phyloP scores from a whole-genome alignment of 768 basidiomycete genomes.

The Erythrobasidium yunnanense region DNA sequence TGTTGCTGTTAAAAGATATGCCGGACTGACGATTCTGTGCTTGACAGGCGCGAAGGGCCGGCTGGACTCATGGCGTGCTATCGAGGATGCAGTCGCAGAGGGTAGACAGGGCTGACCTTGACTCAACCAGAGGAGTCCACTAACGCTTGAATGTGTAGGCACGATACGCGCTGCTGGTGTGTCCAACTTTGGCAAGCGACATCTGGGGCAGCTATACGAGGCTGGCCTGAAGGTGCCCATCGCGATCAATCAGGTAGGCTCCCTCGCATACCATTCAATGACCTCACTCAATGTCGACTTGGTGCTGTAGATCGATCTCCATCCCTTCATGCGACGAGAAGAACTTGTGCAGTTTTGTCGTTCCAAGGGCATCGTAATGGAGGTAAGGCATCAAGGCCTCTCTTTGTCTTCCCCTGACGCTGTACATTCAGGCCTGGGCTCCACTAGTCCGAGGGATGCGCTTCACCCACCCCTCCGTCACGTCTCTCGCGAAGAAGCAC shows the following conservation, averaged over 20 bases:
- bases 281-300: not conserved
- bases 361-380: constrained; percentile 51
- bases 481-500: constrained; percentile 49
- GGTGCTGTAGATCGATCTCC: constrained; percentile 45
- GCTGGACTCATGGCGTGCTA: constrained; percentile 56
- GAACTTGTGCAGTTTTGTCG: constrained; percentile 55
- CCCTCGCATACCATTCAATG: not conserved
- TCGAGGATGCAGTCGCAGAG: constrained; percentile 54
- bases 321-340: constrained; percentile 60
- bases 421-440: constrained; percentile 52
- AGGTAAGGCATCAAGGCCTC: constrained; percentile 52
- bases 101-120: constrained; percentile 56
- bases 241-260: constrained; percentile 52
- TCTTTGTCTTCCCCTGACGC: not conserved
- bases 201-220: constrained; percentile 35
- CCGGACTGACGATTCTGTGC: not conserved
- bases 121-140: not conserved
- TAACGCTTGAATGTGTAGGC: not conserved
- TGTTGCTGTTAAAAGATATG: too few relatives aligned
- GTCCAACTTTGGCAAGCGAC: constrained; percentile 34
- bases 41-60: constrained; percentile 48
- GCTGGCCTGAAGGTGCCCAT: constrained; percentile 45
- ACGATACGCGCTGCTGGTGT: constrained; percentile 14
- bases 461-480: constrained; percentile 53
- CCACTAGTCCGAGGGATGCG: constrained; percentile 58